Evolutionary conservation across 352 stramenopile species (phyloP), one percentile per base, ranked within the genome.

Genomic region (Pythium rhizo-oryzae): DNA sequence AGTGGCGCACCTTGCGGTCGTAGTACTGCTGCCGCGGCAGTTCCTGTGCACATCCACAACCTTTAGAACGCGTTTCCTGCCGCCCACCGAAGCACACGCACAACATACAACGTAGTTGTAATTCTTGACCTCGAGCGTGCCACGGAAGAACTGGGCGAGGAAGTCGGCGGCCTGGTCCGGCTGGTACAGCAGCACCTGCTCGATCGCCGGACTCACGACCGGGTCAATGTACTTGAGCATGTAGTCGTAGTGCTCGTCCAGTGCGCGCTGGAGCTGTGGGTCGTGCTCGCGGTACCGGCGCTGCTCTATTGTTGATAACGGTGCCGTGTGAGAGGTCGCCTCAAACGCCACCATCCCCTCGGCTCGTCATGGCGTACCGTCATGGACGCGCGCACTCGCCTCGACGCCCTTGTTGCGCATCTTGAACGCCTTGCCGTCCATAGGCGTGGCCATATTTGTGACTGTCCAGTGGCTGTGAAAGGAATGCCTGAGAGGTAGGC

Each of bases 31-130:
- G 82, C 12, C 82, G 78, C 53, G 85, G 79, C 19, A 91, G 61
- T 64, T 91, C 78, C 85, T 94, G 61, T 39, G 30, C 49, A n/a
- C n/a, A n/a, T n/a, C n/a, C n/a, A n/a, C n/a, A n/a, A n/a, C n/a
- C n/a, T n/a, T n/a, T n/a, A n/a, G n/a, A n/a, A n/a, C n/a, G n/a
- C n/a, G n/a, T n/a, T n/a, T n/a, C n/a, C n/a, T n/a, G n/a, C n/a
- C n/a, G n/a, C n/a, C n/a, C n/a, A n/a, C n/a, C n/a, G n/a, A n/a
- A n/a, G n/a, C n/a, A n/a, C n/a, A n/a, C n/a, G n/a, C n/a, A n/a
- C n/a, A n/a, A n/a, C n/a, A n/a, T 78, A 92, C 81, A 46, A 89
- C 71, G 21, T 87, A 91, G 58, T 87, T 89, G 75, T 89, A 92
- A 47, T 89, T 91, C 55, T 82, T 87, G 25, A 84, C 59, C 54